Evolutionary conservation across 1,139 yeast species (phyloP).

Genomic region (Spathaspora sp.): DNA sequence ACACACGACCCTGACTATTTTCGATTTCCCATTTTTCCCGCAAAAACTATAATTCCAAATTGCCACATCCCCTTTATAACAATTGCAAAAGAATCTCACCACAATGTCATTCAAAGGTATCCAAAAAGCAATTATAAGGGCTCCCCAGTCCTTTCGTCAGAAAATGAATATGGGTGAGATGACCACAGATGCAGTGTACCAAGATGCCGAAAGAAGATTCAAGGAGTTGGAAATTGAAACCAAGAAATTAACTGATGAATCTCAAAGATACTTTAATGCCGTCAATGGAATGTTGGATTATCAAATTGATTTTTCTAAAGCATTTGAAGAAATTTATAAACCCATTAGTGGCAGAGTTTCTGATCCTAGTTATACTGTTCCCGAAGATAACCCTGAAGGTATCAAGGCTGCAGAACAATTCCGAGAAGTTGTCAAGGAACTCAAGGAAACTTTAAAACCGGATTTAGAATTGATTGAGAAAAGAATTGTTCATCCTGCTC

Average conservation of each 20-base stretch:
- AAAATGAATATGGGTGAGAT: slow-evolving; percentile 83
- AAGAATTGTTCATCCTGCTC: slow-evolving; percentile 88
- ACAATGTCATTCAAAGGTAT: slow-evolving; percentile 91
- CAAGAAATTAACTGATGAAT: slow-evolving; percentile 84
- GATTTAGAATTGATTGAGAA: slow-evolving; percentile 91
- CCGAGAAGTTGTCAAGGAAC: slow-evolving; percentile 79
- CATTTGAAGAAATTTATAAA: slow-evolving; percentile 92
- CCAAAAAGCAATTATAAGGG: slow-evolving; percentile 82
- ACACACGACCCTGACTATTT: neutral
- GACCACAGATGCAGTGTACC: slow-evolving; percentile 84
- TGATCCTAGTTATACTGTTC: slow-evolving; percentile 81
- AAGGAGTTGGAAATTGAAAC: slow-evolving; percentile 89
- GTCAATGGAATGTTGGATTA: slow-evolving; percentile 91
- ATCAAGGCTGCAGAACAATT: slow-evolving; percentile 92
- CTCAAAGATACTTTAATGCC: slow-evolving; percentile 84
- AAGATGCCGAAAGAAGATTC: slow-evolving; percentile 94
- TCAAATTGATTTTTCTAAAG: slow-evolving; percentile 90
- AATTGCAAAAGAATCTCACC: neutral
- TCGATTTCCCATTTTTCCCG: neutral
- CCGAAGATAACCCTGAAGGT: slow-evolving; percentile 96
- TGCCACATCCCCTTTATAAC: neutral
- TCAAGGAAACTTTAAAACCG: slow-evolving; percentile 84
- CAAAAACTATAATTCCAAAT: neutral
- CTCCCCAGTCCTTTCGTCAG: slow-evolving; percentile 77
- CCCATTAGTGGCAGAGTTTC: slow-evolving; percentile 92